These are phyloP conservation scores for Scutellaria barbata DNA, from an alignment of 257 asterid species.

Conservation along the genomic window DNA sequence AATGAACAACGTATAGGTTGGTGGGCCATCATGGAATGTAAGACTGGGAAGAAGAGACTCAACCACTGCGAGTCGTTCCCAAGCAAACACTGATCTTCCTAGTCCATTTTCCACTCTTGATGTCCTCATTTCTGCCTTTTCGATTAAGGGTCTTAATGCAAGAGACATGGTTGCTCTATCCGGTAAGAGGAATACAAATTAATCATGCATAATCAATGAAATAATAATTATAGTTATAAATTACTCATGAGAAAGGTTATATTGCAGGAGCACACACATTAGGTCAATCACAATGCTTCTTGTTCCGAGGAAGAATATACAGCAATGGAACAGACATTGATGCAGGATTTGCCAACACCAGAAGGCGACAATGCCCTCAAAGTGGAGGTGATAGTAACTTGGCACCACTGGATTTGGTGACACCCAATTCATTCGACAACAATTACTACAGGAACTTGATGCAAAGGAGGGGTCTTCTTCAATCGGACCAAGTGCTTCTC, in stretches of 20 bases:
- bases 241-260: too few species aligned
- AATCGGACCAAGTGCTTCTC: conserved; percentile 48
- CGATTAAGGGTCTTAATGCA: conserved; percentile 21
- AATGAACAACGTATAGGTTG: conserved; percentile 34
- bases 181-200: conserved; percentile 18
- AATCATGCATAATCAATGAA: too few species aligned
- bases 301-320: conserved; percentile 43
- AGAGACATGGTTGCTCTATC: conserved; percentile 53
- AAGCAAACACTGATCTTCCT: conserved; percentile 44
- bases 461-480: conserved; percentile 47
- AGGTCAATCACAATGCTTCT: conserved; percentile 45
- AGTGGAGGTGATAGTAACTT: conserved; percentile 41
- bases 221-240: too few species aligned
- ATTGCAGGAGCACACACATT: conserved; percentile 52
- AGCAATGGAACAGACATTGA: conserved; percentile 45
- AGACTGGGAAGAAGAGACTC: conserved; percentile 50
- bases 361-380: conserved; percentile 45
- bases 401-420: conserved; percentile 55
- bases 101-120: conserved; percentile 28
- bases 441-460: conserved; percentile 46
- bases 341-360: conserved; percentile 41
- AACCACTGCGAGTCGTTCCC: conserved; percentile 38
- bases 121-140: conserved; percentile 31
- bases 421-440: conserved; percentile 52
- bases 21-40: conserved; percentile 50